These are phyloP conservation scores for Diaporthe longicolla DNA, from an alignment of 2,329 filamentous ascomycete species.

Conservation along the genomic window DNA sequence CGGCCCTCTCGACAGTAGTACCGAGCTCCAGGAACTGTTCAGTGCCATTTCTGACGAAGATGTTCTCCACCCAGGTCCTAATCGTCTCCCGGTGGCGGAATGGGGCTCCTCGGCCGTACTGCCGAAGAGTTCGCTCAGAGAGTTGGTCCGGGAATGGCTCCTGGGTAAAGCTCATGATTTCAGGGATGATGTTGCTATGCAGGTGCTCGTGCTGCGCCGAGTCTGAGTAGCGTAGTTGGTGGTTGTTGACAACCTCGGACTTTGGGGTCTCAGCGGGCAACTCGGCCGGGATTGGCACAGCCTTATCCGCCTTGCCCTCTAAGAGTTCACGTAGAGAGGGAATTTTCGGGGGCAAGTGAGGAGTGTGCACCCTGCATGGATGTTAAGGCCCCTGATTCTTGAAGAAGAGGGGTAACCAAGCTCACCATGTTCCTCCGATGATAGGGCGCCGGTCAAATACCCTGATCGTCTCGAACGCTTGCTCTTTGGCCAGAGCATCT, in stretches of 20 bases:
- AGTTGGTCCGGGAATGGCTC: conserved; percentile 61
- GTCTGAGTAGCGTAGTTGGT: conserved; percentile 63
- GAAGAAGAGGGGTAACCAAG: neutral
- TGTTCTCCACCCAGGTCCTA: conserved; percentile 65
- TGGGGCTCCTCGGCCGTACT: conserved; percentile 67
- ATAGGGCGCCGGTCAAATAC: conserved; percentile 74
- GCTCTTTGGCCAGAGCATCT: conserved; percentile 72
- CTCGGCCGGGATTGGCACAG: conserved; percentile 57
- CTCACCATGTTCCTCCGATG: conserved; percentile 73
- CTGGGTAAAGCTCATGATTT: conserved; percentile 69
- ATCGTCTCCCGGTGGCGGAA: conserved; percentile 70
- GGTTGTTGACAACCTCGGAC: conserved; percentile 50
- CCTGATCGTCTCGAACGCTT: conserved; percentile 69
- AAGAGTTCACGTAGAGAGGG: conserved; percentile 53
- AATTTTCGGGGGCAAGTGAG: conserved; percentile 51
- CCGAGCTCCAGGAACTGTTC: conserved; percentile 60
- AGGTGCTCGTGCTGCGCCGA: conserved; percentile 70
- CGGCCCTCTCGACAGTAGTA: conserved; percentile 70
- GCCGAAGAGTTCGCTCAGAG: conserved; percentile 57
- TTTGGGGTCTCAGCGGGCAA: conserved; percentile 59
- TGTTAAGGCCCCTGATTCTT: conserved; percentile 3
- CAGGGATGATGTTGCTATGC: conserved; percentile 70
- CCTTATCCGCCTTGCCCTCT: conserved; percentile 59
- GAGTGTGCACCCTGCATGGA: conserved; percentile 50
- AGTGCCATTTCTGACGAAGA: conserved; percentile 49